Percentiles rank a stretch among this genome's conserved stretches.
Conservation (phyloP, 1,139 yeast species). For the Suhomyces coccinellae region DNA sequence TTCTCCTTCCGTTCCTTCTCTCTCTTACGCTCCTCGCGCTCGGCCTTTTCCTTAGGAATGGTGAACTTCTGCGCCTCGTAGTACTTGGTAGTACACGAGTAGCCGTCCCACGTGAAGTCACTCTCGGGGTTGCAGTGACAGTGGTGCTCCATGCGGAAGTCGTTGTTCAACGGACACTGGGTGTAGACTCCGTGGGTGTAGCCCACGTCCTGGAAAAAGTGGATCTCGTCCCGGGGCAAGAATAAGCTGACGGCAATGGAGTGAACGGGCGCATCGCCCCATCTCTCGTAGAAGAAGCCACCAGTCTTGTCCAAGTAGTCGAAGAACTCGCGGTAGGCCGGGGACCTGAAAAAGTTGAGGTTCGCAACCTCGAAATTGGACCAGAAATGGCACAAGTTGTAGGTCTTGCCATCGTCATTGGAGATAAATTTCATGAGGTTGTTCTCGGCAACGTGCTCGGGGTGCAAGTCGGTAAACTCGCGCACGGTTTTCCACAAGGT, state of each 20-base stretch:
- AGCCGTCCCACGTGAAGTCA: constrained; percentile 56
- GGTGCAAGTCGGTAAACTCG: constrained; percentile 47
- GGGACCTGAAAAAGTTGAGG: constrained; percentile 72
- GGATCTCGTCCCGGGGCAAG: constrained; percentile 63
- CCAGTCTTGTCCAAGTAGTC: constrained; percentile 73
- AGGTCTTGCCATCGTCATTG: constrained; percentile 61
- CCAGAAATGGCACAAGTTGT: constrained; percentile 90
- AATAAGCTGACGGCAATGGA: constrained; percentile 79
- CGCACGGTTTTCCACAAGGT: constrained; percentile 59
- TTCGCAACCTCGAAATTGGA: constrained; percentile 86
- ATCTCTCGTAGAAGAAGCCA: constrained; percentile 89
- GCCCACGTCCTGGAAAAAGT: constrained; percentile 80
- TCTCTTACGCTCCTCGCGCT: not conserved
- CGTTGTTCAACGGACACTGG: constrained; percentile 55
- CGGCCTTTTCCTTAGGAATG: constrained; percentile 38
- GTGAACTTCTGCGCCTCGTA: constrained; percentile 44
- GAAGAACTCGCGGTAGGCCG: constrained; percentile 68
- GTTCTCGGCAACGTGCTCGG: constrained; percentile 46
- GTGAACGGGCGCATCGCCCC: constrained; percentile 97
- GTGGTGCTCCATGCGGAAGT: constrained; percentile 43
- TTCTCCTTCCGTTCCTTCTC: not conserved
- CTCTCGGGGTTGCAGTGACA: constrained; percentile 52
- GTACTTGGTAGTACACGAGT: constrained; percentile 54
- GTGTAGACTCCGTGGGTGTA: constrained; percentile 70
- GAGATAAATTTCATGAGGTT: constrained; percentile 54